A percentile compares a stretch with the other conserved stretches of the same genome.
Conservation (phyloP, 768 basidiomycete genomes). For the Daedaleopsis sinensis region DNA sequence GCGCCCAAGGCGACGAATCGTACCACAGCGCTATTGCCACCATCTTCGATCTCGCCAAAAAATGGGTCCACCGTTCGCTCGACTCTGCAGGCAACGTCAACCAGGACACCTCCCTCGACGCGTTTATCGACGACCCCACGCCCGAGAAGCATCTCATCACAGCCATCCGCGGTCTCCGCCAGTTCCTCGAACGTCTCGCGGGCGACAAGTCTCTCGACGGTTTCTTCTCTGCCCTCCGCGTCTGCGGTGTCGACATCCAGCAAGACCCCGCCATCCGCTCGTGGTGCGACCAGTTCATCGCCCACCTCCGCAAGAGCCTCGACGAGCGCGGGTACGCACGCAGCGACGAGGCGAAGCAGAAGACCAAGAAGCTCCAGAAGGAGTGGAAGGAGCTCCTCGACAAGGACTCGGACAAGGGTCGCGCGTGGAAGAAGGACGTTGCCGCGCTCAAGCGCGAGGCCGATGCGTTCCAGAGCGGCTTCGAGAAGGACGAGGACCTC, state of each 20-base stretch:
- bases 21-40: constrained; percentile 62
- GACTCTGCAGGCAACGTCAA: constrained; percentile 51
- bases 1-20: constrained; percentile 61
- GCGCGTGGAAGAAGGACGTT: constrained; percentile 57
- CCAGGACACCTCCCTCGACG: constrained; percentile 48
- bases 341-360: constrained; percentile 45
- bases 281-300: constrained; percentile 60
- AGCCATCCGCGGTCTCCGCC: constrained; percentile 45
- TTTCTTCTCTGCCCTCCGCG: constrained; percentile 44
- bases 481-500: constrained; percentile 55
- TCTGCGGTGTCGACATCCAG: constrained; percentile 50
- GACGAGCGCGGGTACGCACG: constrained; percentile 54
- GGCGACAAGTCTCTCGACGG: constrained; percentile 51
- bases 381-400: constrained; percentile 56
- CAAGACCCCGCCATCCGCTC: constrained; percentile 53
- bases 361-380: constrained; percentile 46
- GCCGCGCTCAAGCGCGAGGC: constrained; percentile 49
- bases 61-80: constrained; percentile 56
- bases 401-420: constrained; percentile 41
- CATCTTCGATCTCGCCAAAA: constrained; percentile 57
- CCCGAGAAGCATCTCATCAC: constrained; percentile 62
- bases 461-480: constrained; percentile 44
- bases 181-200: constrained; percentile 57
- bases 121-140: constrained; percentile 64
- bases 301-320: constrained; percentile 47